Evolutionary conservation across 225 moss, liverwort and hornwort genomes (phyloP).

Genomic region (Bryoerythrophyllum caledonicum): DNA sequence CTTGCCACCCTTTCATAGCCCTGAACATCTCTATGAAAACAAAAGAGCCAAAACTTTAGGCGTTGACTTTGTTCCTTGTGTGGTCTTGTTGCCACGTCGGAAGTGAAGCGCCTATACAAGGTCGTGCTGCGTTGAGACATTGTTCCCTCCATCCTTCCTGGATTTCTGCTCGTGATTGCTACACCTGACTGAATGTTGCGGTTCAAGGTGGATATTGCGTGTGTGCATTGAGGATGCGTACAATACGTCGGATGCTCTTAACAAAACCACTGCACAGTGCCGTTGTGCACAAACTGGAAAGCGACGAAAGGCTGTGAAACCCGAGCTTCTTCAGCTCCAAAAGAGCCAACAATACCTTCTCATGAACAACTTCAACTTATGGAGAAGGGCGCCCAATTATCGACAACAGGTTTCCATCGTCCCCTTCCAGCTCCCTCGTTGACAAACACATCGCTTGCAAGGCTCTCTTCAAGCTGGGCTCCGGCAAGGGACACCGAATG

Average conservation of each 20-base stretch:
- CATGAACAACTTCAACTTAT: constrained; percentile 44
- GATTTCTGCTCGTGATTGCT: no score
- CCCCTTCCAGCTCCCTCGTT: constrained; percentile 39
- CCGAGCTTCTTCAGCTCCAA: constrained; percentile 46
- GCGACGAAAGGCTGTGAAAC: constrained; percentile 25
- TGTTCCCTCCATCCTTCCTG: no score
- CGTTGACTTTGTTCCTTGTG: no score
- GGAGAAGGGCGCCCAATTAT: constrained; percentile 42
- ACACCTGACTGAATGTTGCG: no score
- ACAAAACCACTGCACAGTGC: constrained; percentile 34
- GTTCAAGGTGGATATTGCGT: no score
- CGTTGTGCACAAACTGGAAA: constrained; percentile 37
- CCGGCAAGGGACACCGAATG: constrained; percentile 35
- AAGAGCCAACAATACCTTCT: constrained; percentile 39
- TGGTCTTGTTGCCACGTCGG: no score
- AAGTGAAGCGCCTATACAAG: no score
- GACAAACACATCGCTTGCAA: constrained; percentile 57
- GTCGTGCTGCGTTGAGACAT: no score
- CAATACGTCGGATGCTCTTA: constrained; percentile 46
- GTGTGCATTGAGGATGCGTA: no score
- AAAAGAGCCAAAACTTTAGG: no score
- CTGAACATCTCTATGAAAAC: no score
- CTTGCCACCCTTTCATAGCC: no score
- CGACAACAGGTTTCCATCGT: constrained; percentile 42
- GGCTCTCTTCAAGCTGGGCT: constrained; percentile 37